Percentiles rank a stretch among this genome's conserved stretches.
Conservation (phyloP, 1,139 yeast species). For the Pichia sp. region DNA sequence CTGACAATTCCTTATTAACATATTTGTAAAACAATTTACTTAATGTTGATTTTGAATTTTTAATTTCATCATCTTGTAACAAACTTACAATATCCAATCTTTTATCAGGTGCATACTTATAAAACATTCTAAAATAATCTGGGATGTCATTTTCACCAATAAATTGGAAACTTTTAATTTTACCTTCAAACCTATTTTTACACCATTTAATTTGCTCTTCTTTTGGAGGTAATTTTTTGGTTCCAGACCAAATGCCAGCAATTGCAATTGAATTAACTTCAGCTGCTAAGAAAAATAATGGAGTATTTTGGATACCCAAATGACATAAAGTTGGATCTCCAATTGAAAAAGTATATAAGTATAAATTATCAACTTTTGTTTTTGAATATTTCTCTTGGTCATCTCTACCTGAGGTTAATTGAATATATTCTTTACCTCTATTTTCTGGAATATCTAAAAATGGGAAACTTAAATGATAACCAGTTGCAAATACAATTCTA, state of each 20-base stretch:
- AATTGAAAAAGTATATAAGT: conserved; percentile 35
- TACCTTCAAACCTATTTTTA: conserved; percentile 18
- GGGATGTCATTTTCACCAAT: conserved; percentile 27
- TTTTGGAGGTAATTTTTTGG: conserved; percentile 21
- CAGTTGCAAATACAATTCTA: conserved; percentile 39
- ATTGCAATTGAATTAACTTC: conserved; percentile 41
- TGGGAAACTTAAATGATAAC: conserved; percentile 39
- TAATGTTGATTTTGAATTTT: too few species aligned
- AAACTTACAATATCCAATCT: conserved; percentile 19
- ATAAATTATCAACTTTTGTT: conserved; percentile 31
- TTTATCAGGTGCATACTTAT: conserved; percentile 27
- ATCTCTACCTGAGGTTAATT: conserved; percentile 17
- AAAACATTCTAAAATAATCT: conserved; percentile 27
- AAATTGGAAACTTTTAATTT: conserved; percentile 29
- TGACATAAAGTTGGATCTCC: conserved; percentile 39
- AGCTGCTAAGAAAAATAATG: conserved; percentile 38
- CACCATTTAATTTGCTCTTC: conserved; percentile 23
- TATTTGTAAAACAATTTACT: too few species aligned
- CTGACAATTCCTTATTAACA: too few species aligned
- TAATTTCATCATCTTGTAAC: too few species aligned
- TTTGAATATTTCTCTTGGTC: conserved; percentile 17
- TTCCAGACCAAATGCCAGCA: conserved; percentile 41
- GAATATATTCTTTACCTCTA: conserved; percentile 20
- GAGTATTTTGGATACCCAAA: conserved; percentile 37
- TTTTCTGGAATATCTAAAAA: conserved; percentile 30